phyloP scores from a whole-genome alignment of 441 rosid genomes.

The Adansonia rubrostipa region DNA sequence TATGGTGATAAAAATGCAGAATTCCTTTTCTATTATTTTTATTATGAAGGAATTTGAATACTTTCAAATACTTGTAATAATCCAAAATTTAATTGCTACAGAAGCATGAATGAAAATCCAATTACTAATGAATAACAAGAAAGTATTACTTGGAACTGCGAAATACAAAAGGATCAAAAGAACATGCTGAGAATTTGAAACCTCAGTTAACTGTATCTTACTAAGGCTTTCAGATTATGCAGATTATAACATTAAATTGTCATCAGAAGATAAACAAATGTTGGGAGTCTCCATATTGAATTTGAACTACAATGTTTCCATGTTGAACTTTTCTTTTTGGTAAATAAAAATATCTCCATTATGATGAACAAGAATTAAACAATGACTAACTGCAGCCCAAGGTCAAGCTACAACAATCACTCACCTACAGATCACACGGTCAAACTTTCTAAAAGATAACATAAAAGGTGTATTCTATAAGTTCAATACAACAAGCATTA shows the following conservation, averaged over 20 bases:
- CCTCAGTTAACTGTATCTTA: neutral
- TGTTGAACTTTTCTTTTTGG: neutral
- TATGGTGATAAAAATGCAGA: neutral
- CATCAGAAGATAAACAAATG: neutral
- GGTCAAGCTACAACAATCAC: neutral
- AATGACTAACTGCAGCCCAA: neutral
- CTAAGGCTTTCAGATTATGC: neutral
- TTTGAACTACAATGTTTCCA: neutral
- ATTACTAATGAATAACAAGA: neutral
- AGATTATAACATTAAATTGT: neutral
- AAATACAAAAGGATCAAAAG: neutral
- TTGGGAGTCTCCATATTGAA: neutral
- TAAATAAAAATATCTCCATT: neutral
- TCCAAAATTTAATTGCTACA: conserved; percentile 13
- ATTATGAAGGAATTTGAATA: neutral
- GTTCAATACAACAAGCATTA: neutral
- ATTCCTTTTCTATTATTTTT: neutral
- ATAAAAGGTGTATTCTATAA: neutral
- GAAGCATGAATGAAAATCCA: conserved; percentile 16
- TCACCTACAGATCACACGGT: neutral
- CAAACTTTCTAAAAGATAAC: neutral
- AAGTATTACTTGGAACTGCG: neutral
- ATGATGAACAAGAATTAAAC: neutral
- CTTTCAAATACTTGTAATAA: neutral
- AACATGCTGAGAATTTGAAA: conserved; percentile 3